These are phyloP conservation scores for Chiua virens DNA, from an alignment of 768 basidiomycete species.

Conservation along the genomic window DNA sequence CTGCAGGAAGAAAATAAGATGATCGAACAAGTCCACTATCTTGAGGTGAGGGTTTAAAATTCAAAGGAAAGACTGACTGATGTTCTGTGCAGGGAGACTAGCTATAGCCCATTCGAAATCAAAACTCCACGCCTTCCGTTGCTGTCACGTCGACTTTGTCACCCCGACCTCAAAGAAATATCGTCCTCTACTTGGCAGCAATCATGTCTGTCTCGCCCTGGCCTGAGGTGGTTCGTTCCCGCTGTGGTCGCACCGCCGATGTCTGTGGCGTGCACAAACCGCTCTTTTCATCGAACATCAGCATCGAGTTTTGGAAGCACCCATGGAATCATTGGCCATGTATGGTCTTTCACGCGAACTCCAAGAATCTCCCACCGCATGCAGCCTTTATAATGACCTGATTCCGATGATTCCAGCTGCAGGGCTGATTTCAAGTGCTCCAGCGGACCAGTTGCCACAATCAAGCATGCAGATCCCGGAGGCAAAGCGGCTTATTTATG, in stretches of 20 bases:
- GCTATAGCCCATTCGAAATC: constrained; percentile 17
- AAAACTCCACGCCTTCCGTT: constrained; percentile 15
- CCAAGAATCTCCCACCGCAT: constrained; percentile 56
- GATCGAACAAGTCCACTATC: constrained; percentile 42
- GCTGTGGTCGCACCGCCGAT: constrained; percentile 84
- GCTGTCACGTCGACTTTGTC: constrained; percentile 36
- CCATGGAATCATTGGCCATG: constrained; percentile 71
- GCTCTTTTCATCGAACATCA: constrained; percentile 79
- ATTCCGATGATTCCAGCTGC: constrained; percentile 60
- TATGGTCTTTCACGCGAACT: constrained; percentile 80
- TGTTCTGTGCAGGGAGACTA: constrained; percentile 19
- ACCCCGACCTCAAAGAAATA: constrained; percentile 58
- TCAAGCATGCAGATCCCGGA: constrained; percentile 93
- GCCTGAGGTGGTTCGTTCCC: constrained; percentile 85
- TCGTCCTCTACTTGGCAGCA: constrained; percentile 58
- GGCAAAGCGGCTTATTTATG: constrained; percentile 90
- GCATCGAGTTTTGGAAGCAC: constrained; percentile 57
- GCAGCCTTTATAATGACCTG: constrained; percentile 43
- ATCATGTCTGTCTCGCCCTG: constrained; percentile 81
- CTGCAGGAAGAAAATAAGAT: constrained; percentile 43
- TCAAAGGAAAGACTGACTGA: constrained; percentile 4
- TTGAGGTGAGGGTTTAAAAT: constrained; percentile 38
- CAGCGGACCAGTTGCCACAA: constrained; percentile 70
- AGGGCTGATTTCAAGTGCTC: constrained; percentile 70
- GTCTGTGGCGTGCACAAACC: constrained; percentile 65